These are phyloP conservation scores for Eruca vesicaria DNA, from an alignment of 441 rosid species.

Conservation along the genomic window DNA sequence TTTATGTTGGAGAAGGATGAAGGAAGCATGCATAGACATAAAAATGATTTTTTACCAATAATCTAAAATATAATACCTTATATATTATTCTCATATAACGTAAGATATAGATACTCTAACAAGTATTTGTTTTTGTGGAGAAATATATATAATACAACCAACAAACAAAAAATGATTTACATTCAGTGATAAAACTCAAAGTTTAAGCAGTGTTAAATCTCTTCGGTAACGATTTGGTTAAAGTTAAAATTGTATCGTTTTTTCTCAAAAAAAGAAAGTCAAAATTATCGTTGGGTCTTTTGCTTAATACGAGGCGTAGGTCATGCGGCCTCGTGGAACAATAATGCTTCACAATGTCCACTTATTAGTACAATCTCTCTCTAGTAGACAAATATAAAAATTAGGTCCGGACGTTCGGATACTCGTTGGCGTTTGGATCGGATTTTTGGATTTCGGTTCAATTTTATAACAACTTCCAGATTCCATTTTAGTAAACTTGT, in stretches of 20 bases:
- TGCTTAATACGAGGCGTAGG: conserved; percentile 34
- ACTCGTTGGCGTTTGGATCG: no score
- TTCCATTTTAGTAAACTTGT: no score
- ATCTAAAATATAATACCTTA: no score
- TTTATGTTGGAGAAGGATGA: no score
- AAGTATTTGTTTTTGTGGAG: not conserved
- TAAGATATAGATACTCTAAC: not conserved
- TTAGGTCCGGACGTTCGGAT: no score
- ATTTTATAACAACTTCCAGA: no score
- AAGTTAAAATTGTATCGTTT: no score
- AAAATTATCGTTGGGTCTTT: conserved; percentile 32
- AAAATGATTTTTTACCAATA: no score
- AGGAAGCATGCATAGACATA: no score
- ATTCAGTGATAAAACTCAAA: conserved; percentile 22
- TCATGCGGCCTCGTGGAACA: conserved; percentile 35
- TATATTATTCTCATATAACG: no score
- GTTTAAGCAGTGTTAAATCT: conserved; percentile 24
- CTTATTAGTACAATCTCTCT: conserved; percentile 17
- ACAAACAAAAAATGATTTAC: not conserved
- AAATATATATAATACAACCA: not conserved
- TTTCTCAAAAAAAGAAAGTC: no score
- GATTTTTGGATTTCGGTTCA: no score
- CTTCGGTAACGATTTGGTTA: not conserved
- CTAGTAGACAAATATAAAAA: not conserved
- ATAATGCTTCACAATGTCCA: conserved; percentile 34